A percentile compares a stretch with the other conserved stretches of the same genome.
phyloP scores from a whole-genome alignment of 306 rosid genomes.

The Crataegus laevigata region DNA sequence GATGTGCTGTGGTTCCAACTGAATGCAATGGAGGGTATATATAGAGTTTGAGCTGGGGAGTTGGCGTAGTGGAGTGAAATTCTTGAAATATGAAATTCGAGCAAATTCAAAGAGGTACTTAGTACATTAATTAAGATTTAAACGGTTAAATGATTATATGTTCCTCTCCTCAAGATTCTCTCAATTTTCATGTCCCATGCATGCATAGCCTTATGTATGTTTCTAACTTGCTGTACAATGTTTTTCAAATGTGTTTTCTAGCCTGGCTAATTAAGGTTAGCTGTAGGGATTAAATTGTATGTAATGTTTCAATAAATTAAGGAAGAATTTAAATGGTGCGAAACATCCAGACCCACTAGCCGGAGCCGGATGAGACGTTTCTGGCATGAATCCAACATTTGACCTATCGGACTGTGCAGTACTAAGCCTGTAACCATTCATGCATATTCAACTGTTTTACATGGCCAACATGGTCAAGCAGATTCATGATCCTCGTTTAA shows the following conservation, averaged over 20 bases:
- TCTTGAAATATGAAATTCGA: neutral
- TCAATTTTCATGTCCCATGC: conserved; percentile 50
- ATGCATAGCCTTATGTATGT: conserved; percentile 21
- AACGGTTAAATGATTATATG: conserved; percentile 19
- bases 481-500: too few relatives aligned
- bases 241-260: neutral
- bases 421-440: neutral
- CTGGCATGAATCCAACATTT: conserved; percentile 32
- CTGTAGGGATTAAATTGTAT: neutral
- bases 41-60: conserved; percentile 25
- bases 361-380: conserved; percentile 38
- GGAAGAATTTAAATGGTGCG: conserved; percentile 10
- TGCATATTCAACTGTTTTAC: neutral
- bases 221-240: neutral
- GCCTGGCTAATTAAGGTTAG: neutral
- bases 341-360: conserved; percentile 15
- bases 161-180: conserved; percentile 37
- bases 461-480: neutral
- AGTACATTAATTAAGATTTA: neutral
- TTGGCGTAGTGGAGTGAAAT: neutral
- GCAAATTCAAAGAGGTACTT: neutral
- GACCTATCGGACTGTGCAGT: neutral
- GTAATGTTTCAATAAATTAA: neutral
- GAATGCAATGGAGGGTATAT: conserved; percentile 25
- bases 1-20: conserved; percentile 18